Evolutionary conservation across 75 land plant genomes (phyloP).

Genomic region (Chamaecyparis obtusa): DNA sequence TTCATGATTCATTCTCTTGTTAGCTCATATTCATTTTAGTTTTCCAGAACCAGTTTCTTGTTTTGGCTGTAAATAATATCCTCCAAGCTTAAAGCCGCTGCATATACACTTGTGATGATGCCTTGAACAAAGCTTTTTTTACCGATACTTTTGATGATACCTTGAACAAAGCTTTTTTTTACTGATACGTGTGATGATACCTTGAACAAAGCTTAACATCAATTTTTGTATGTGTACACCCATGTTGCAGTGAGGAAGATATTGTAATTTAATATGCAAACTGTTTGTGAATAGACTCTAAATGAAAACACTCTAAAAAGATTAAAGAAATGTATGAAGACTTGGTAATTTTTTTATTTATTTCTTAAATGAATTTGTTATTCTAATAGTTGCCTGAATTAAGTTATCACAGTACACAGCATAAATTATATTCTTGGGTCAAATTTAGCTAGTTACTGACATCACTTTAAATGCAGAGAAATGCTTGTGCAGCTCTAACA

Average conservation of each 20-base stretch:
- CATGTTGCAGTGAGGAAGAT: not conserved
- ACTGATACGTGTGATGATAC: too few relatives aligned
- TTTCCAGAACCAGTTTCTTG: not conserved
- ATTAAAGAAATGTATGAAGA: not conserved
- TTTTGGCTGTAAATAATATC: not conserved
- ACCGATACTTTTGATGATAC: not conserved
- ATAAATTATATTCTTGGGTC: not conserved
- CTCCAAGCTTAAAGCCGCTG: not conserved
- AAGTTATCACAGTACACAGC: too few relatives aligned
- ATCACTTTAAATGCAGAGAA: constrained; percentile 21
- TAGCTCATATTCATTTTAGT: not conserved
- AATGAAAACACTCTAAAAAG: not conserved
- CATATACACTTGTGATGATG: not conserved
- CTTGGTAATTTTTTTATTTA: not conserved
- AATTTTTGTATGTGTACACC: not conserved
- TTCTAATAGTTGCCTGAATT: too few relatives aligned
- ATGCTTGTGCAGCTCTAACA: constrained; percentile 44
- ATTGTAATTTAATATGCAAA: not conserved
- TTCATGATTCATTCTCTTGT: too few relatives aligned
- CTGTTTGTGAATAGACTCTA: not conserved
- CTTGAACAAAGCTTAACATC: not conserved
- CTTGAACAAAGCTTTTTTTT: not conserved
- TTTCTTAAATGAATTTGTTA: not conserved
- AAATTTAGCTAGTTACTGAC: not conserved
- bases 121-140: not conserved